Conservation (phyloP, 108 stramenopile genomes). For the Hondaea fermentalgiana region DNA sequence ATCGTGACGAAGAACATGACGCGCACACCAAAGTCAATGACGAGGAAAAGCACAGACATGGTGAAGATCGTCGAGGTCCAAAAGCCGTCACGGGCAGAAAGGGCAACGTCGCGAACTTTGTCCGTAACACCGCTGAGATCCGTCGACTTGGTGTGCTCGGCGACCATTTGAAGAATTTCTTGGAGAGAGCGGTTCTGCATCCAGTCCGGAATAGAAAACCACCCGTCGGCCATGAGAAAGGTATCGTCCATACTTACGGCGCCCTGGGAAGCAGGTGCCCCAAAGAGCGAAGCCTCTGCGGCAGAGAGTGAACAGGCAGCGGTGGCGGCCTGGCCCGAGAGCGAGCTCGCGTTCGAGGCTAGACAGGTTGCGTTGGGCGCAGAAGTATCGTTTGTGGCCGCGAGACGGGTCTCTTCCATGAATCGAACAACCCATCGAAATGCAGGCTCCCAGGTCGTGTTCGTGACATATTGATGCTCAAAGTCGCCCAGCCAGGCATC, state of each 20-base stretch:
- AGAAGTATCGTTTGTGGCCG: neutral
- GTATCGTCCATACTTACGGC: too few relatives aligned
- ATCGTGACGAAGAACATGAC: neutral
- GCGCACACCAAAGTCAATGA: neutral
- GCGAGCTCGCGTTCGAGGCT: too few relatives aligned
- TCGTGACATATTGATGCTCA: neutral
- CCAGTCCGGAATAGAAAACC: neutral
- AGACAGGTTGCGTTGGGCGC: too few relatives aligned
- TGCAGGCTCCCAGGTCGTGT: neutral
- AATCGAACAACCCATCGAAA: neutral
- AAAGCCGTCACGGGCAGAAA: neutral
- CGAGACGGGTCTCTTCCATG: neutral
- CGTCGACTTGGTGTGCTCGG: neutral
- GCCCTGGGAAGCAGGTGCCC: neutral
- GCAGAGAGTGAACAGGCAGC: neutral
- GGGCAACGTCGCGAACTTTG: neutral
- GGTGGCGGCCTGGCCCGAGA: neutral
- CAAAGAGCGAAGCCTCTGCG: too few relatives aligned
- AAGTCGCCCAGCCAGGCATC: neutral
- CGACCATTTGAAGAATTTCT: neutral
- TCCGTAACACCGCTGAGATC: neutral
- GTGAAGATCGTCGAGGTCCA: constrained; percentile 11
- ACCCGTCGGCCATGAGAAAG: neutral
- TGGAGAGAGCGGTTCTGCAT: neutral
- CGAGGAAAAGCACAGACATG: neutral